Percentiles rank a stretch among this genome's conserved stretches.
Conservation (phyloP, 768 basidiomycete species). For the Amylocystis lapponica region DNA sequence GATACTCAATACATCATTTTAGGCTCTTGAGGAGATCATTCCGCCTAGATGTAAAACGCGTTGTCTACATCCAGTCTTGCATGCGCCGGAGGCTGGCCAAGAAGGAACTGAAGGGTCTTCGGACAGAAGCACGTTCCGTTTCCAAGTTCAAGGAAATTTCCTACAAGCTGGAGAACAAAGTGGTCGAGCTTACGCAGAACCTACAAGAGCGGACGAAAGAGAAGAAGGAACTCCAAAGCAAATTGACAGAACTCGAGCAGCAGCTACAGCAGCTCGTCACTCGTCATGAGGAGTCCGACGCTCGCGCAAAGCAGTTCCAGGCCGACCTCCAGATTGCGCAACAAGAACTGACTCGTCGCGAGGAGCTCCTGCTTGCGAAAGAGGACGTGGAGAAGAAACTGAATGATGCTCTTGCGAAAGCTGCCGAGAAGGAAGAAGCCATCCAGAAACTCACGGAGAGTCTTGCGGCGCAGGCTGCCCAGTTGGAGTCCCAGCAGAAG, state of each 20-base stretch:
- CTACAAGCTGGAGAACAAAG: slow-evolving; percentile 97
- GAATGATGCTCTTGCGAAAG: slow-evolving; percentile 69
- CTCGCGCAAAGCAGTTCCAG: slow-evolving; percentile 67
- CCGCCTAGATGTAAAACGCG: slow-evolving; percentile 57
- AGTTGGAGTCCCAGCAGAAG: slow-evolving; percentile 74
- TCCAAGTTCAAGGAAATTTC: slow-evolving; percentile 99
- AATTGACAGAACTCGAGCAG: slow-evolving; percentile 73
- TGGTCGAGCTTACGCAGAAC: slow-evolving; percentile 93
- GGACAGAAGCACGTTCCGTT: slow-evolving; percentile 91
- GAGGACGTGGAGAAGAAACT: slow-evolving; percentile 73
- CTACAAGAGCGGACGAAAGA: slow-evolving; percentile 88
- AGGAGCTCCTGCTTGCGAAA: slow-evolving; percentile 71
- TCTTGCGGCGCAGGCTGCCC: slow-evolving; percentile 61
- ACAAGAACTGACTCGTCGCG: slow-evolving; percentile 62
- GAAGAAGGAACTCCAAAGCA: slow-evolving; percentile 79
- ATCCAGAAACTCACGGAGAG: slow-evolving; percentile 82
- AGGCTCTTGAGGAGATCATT: slow-evolving; percentile 53
- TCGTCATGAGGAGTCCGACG: slow-evolving; percentile 83
- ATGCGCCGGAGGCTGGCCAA: slow-evolving; percentile 84
- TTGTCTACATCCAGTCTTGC: slow-evolving; percentile 88
- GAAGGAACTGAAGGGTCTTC: slow-evolving; percentile 77
- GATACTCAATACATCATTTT: slow-evolving; percentile 3
- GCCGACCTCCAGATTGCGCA: slow-evolving; percentile 64
- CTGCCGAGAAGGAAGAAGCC: slow-evolving; percentile 76
- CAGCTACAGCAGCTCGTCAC: slow-evolving; percentile 82